Base-by-base conservation (phyloP, 495 filamentous ascomycete species). In the Achaetomiella virescens region DNA sequence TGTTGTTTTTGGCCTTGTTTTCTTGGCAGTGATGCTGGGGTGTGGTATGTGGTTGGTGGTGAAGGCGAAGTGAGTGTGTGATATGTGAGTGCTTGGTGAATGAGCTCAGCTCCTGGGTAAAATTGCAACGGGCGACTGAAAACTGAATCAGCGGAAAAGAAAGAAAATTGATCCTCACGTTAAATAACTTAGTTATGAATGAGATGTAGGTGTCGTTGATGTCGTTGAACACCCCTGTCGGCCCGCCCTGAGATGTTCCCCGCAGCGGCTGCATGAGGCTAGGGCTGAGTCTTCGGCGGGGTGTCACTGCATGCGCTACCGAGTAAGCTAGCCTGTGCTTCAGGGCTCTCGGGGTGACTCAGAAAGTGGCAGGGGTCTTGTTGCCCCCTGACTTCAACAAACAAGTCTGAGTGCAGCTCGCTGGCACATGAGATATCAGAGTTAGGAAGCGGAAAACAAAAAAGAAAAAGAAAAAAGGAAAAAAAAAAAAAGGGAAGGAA, bases 341-440 rank as follows among this genome's bases (percentile, higher is more conserved):
- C 15, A 20, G 38, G 24, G 25, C 25, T 29, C 20, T 48, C 55
- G 31, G 55, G 56, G 52, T 62, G 60, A 56, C 52, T 59, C 60
- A 59, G 40, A 17, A 6, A 10, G n/a, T 31, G 27, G 9, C 27
- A 31, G 27, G 27, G 27, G 27, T 31, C 27, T 4, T 5, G 27
- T 5, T 31, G 27, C 27, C 27, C 27, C 27, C 4, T 31, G 5
- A 9, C 9, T 31, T 31, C n/a, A n/a, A n/a, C n/a, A n/a, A n/a
- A n/a, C n/a, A n/a, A n/a, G n/a, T n/a, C n/a, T n/a, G n/a, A n/a
- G n/a, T n/a, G n/a, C n/a, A n/a, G n/a, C n/a, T n/a, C n/a, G n/a
- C n/a, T n/a, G n/a, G n/a, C n/a, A n/a, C n/a, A n/a, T n/a, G n/a
- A n/a, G n/a, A n/a, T n/a, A n/a, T n/a, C n/a, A n/a, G n/a, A n/a